Conservation (phyloP, 768 basidiomycete species). For the Omphalotus guepiniiformis region DNA sequence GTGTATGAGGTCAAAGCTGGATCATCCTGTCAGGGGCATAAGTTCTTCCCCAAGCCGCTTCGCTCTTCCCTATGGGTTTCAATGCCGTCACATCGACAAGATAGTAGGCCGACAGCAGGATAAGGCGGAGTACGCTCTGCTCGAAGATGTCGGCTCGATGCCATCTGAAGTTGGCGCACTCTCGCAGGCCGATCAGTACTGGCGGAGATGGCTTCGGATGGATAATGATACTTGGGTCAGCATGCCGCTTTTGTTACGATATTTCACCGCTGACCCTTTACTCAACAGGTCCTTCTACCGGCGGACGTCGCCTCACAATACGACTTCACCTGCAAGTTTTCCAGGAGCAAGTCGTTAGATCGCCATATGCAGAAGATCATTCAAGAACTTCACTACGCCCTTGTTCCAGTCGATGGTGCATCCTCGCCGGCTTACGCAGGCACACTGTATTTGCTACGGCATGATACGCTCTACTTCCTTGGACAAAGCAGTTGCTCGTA, state of each 20-base stretch:
- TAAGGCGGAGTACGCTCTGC: neutral
- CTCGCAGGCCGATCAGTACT: conserved; percentile 4
- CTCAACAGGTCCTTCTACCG: neutral
- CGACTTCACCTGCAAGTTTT: neutral
- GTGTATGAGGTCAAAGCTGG: neutral
- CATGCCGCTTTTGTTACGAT: neutral
- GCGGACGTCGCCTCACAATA: conserved; percentile 3
- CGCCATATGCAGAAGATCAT: conserved; percentile 1
- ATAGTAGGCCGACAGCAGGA: conserved; percentile 4
- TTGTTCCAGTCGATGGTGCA: neutral
- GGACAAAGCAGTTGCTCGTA: conserved; percentile 6
- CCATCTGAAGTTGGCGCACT: neutral
- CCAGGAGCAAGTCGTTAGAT: neutral
- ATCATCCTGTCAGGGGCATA: conserved; percentile 7
- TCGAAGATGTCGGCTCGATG: conserved; percentile 1
- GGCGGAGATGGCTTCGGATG: conserved; percentile 3
- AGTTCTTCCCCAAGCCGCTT: neutral
- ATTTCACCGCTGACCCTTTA: neutral
- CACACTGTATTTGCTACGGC: neutral
- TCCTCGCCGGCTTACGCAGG: neutral
- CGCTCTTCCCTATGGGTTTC: conserved; percentile 3
- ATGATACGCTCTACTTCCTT: conserved; percentile 1
- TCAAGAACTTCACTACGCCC: neutral
- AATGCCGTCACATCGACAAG: neutral
- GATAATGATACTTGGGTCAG: neutral